Base-by-base conservation (phyloP, 2,329 filamentous ascomycete genomes). In the Endothia cerciana region DNA sequence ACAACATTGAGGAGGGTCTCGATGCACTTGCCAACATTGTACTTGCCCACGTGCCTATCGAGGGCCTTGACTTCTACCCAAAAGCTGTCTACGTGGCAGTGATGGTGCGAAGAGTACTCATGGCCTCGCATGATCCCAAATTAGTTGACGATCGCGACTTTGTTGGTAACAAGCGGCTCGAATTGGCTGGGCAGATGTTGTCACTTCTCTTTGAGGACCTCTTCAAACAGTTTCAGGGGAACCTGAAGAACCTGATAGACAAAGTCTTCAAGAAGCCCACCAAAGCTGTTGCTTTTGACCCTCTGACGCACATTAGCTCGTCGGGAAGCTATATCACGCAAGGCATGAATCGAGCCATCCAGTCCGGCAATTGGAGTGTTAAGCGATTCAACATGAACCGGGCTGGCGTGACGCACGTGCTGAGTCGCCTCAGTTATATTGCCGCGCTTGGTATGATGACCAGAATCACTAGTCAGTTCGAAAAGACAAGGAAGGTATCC, bases 401-500 rank as follows among this genome's bases (percentile, higher is more conserved):
- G 75, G 94, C 95, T 28, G 95, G 95, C 75, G 93, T 99, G 28
- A 98, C 96, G 0, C 95, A 99, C 77, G 93, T 99, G 49, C 83
- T 99, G 59, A 98, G 94, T 78, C 89, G 95, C 69, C 83, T 99
- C 64, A 98, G 94, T 77, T 99, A 98, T 75, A 97, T 99, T 77
- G 92, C 91, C 69, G 95, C 95, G 36, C 86, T 99, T 36, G 96
- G 96, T 69, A 99, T 99, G 96, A 99, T 99, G 95, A 99, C 95
- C 17, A 87, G 95, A 77, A 98, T 99, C 74, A 95, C 91, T 77
- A 96, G 92, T 85, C 95, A 99, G 80, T 99, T 99, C 74, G 95
- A 99, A 77, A 99, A 99, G 84, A 98, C 95, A 2, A 84, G 95
- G 72, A 99, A 99, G 79, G 94, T 99, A 68, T 94, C 90, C 74